Conservation (phyloP, 2,329 filamentous ascomycete genomes). For the Aaosphaeria arxii region DNA sequence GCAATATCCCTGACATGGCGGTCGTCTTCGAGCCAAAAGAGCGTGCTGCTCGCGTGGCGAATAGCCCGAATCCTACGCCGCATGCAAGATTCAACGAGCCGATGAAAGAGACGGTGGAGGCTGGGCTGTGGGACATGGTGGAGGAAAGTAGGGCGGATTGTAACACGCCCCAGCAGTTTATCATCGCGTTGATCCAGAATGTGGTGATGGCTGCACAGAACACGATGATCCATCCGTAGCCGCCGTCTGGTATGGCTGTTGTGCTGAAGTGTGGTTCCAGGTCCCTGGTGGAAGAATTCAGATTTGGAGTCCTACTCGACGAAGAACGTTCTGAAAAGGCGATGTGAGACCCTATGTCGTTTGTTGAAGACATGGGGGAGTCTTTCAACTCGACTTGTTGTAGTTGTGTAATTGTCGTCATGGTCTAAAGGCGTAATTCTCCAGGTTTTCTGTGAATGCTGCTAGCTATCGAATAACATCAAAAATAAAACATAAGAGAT, state of each 20-base stretch:
- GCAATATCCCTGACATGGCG: conserved; percentile 48
- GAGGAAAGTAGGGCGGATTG: conserved; percentile 55
- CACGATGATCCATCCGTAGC: conserved; percentile 58
- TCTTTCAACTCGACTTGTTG: no score
- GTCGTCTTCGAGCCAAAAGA: conserved; percentile 48
- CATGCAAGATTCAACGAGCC: conserved; percentile 53
- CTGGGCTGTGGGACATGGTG: conserved; percentile 40
- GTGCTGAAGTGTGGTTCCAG: conserved; percentile 1
- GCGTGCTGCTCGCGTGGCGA: conserved; percentile 52
- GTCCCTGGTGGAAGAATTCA: no score
- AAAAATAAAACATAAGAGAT: no score
- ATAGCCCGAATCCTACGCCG: conserved; percentile 52
- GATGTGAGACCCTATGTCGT: no score
- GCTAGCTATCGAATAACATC: no score
- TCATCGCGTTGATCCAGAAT: conserved; percentile 53
- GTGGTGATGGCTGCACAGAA: conserved; percentile 49
- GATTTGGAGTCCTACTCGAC: no score
- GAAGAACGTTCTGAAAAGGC: no score
- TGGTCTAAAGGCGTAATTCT: no score
- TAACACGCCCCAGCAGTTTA: conserved; percentile 60
- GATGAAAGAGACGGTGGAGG: conserved; percentile 58
- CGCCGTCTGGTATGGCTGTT: conserved; percentile 48
- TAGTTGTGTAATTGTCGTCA: no score
- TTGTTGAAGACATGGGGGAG: no score
- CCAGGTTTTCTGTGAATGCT: no score